Conservation (phyloP, 768 basidiomycete species). For the Hygrophorus russula region DNA sequence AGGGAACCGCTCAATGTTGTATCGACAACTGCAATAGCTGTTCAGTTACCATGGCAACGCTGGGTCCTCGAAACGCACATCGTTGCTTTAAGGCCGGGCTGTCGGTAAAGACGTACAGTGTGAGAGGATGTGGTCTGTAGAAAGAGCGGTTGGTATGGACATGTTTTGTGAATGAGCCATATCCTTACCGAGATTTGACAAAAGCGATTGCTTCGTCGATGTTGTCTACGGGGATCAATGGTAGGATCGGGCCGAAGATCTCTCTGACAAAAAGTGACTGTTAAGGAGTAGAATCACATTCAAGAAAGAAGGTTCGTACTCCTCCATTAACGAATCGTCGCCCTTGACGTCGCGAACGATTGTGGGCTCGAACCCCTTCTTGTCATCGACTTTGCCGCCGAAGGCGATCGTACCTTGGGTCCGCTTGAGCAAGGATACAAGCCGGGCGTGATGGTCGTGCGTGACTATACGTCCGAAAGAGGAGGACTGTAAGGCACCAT, state of each 20-base stretch:
- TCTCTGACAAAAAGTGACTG: conserved; percentile 40
- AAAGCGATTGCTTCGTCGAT: conserved; percentile 46
- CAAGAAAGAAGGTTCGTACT: conserved; percentile 23
- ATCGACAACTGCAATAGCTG: too few relatives aligned
- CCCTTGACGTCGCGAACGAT: conserved; percentile 41
- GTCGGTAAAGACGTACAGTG: too few relatives aligned
- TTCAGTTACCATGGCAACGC: too few relatives aligned
- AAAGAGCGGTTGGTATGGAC: background rate
- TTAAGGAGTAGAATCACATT: too few relatives aligned
- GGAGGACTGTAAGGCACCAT: conserved; percentile 32
- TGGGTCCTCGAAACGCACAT: too few relatives aligned
- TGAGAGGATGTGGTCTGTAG: too few relatives aligned
- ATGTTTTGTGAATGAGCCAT: background rate
- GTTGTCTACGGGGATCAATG: conserved; percentile 46
- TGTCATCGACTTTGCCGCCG: conserved; percentile 36
- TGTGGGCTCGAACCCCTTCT: conserved; percentile 44
- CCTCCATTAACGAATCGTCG: conserved; percentile 50
- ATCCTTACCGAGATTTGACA: conserved; percentile 36
- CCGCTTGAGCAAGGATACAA: too few relatives aligned
- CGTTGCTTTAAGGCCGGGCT: too few relatives aligned
- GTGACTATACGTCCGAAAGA: conserved; percentile 44
- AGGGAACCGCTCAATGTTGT: too few relatives aligned
- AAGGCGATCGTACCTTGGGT: conserved; percentile 48
- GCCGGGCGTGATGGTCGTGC: conserved; percentile 19
- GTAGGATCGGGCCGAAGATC: conserved; percentile 62